These are phyloP conservation scores for Porogramme epimiltina DNA, from an alignment of 1,284 basidiomycete species.

Conservation along the genomic window DNA sequence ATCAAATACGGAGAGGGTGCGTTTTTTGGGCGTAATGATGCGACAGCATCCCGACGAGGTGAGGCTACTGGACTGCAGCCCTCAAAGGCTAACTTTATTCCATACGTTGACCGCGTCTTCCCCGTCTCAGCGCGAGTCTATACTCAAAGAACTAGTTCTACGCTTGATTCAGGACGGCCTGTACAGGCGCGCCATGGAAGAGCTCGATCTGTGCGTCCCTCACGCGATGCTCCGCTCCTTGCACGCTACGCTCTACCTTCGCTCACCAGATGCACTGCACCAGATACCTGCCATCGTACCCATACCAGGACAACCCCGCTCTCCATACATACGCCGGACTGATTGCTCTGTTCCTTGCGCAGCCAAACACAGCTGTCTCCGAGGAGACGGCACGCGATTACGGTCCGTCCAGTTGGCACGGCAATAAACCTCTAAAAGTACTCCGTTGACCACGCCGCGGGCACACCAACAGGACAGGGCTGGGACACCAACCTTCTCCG, in stretches of 20 bases:
- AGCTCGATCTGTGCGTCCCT: slow-evolving; percentile 75
- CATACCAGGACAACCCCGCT: slow-evolving; percentile 79
- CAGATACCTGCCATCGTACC: slow-evolving; percentile 84
- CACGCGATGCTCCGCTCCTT: neutral
- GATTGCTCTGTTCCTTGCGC: slow-evolving; percentile 62
- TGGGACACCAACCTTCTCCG: slow-evolving; percentile 45
- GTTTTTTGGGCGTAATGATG: slow-evolving; percentile 70
- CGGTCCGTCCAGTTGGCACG: slow-evolving; percentile 13
- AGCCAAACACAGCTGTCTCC: slow-evolving; percentile 27
- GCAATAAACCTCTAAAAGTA: neutral
- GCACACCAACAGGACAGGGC: slow-evolving; percentile 7
- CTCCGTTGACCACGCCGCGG: neutral
- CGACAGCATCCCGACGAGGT: slow-evolving; percentile 67
- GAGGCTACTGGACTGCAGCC: slow-evolving; percentile 10
- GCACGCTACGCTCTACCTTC: slow-evolving; percentile 5
- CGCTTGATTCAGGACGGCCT: slow-evolving; percentile 59
- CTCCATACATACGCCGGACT: slow-evolving; percentile 85
- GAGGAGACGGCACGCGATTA: slow-evolving; percentile 16
- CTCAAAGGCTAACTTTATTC: neutral
- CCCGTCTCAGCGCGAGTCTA: slow-evolving; percentile 59
- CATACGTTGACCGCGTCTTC: neutral
- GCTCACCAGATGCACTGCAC: slow-evolving; percentile 1
- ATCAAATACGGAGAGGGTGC: slow-evolving; percentile 43
- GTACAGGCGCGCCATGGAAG: slow-evolving; percentile 75
- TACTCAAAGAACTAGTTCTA: slow-evolving; percentile 76